Evolutionary conservation across 2,329 filamentous ascomycete species (phyloP), one percentile per base, ranked within the genome.

Genomic region (Monilinia vaccinii-corymbosi): DNA sequence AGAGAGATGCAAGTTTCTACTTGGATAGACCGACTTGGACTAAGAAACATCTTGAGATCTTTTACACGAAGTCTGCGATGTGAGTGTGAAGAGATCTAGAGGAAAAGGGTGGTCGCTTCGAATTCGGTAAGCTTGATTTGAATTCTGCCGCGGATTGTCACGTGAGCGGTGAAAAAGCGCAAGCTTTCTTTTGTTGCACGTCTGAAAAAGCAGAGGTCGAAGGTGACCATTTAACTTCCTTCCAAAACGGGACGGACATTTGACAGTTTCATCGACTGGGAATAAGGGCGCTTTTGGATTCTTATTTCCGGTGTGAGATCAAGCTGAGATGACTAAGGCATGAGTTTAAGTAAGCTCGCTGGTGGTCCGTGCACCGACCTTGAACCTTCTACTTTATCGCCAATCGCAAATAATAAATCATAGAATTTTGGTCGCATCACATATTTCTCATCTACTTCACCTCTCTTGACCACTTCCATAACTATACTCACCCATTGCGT

Each of bases 1-100:
- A 18, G 3, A 23, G 16, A 11, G 9, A 6, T 11, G 18, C 32
- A 32, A 8, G 4, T 31, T 10, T 44, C 25, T 44, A 0, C 11
- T n/a, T 1, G 3, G 4, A 2, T 23, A 32, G 10, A 0, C 1
- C 18, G 9, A 8, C 1, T 7, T 1, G 10, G 10, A 13, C 10
- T 4, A 6, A 4, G 6, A 28, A 40, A 45, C 2, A 23, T 45
- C 1, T 45, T 4, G 4, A 10, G 4, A 16, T 44, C 7, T 2
- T 9, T 11, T 32, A 13, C 3, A 8, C 10, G 38, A 32, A 3
- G 9, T 25, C 31, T 32, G 11, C n/a, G 38, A 42, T 16, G 18
- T 40, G 21, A n/a, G n/a, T 4, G 16, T 13, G 23, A 14, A n/a
- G n/a, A 5, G 38, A n/a, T 7, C 10, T 14, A n/a, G 8, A 42